These are phyloP conservation scores for Limonium bicolor DNA, from an alignment of 148 eudicot species.

Conservation along the genomic window DNA sequence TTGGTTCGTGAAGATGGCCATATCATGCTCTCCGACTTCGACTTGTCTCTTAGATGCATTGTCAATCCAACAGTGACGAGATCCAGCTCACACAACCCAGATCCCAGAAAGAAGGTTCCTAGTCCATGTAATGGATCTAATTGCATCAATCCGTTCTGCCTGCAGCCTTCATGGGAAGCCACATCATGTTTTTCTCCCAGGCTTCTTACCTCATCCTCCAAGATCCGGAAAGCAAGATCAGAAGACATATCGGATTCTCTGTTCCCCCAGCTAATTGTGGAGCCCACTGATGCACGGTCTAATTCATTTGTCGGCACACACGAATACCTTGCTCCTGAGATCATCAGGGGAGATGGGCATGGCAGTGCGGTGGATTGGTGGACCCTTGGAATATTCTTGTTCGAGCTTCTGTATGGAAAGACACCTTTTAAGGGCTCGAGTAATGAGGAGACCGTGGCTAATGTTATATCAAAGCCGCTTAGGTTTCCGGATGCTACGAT, in stretches of 20 bases:
- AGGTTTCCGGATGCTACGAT: conserved; percentile 38
- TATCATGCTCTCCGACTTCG: conserved; percentile 76
- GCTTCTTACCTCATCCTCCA: conserved; percentile 26
- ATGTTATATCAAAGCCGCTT: conserved; percentile 42
- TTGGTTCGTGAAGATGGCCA: conserved; percentile 83
- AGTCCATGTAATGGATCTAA: conserved; percentile 40
- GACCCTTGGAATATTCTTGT: conserved; percentile 54
- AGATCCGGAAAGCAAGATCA: conserved; percentile 30
- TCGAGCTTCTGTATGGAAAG: conserved; percentile 62
- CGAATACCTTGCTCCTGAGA: conserved; percentile 49
- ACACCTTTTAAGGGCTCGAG: conserved; percentile 70
- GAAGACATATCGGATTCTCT: conserved; percentile 34
- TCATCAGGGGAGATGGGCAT: conserved; percentile 50
- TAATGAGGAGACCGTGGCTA: conserved; percentile 53
- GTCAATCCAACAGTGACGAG: conserved; percentile 44
- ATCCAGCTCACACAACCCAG: conserved; percentile 22
- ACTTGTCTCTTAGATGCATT: conserved; percentile 52
- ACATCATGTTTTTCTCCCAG: conserved; percentile 65
- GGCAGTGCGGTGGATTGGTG: conserved; percentile 63
- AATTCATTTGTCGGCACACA: conserved; percentile 55
- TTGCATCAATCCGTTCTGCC: conserved; percentile 70
- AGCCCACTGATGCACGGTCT: conserved; percentile 58
- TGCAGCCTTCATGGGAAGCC: conserved; percentile 61
- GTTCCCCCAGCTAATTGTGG: conserved; percentile 58
- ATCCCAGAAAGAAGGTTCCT: conserved; percentile 23